Conservation (phyloP, 768 basidiomycete genomes). For the Mrakia gelida region DNA sequence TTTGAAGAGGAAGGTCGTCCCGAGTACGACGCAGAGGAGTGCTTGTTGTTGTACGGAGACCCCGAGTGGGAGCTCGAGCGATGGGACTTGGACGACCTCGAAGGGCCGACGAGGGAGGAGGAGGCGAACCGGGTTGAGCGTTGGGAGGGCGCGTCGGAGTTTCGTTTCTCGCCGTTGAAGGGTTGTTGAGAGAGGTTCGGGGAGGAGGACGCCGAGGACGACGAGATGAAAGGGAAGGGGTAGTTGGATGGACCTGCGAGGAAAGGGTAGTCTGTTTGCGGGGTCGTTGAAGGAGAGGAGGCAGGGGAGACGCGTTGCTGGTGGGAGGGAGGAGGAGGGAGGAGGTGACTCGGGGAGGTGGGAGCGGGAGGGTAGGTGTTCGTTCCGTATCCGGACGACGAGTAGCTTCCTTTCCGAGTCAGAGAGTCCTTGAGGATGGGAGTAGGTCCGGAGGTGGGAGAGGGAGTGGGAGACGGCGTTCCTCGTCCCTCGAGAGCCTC, state of each 20-base stretch:
- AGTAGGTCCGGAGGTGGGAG: not conserved
- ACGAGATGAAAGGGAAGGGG: not conserved
- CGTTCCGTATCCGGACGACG: not conserved
- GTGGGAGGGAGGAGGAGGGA: not conserved
- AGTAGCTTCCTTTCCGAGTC: not conserved
- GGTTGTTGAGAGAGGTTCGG: not conserved
- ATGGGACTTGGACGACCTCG: not conserved
- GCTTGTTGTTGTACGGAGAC: not conserved
- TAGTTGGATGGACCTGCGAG: constrained; percentile 3
- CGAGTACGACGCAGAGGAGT: not conserved
- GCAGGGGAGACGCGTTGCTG: not conserved
- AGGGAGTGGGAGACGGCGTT: not conserved
- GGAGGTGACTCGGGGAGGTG: not conserved
- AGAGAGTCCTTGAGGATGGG: too few relatives aligned
- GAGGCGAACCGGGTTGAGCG: not conserved
- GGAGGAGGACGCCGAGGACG: not conserved
- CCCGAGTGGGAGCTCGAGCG: not conserved
- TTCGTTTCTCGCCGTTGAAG: not conserved
- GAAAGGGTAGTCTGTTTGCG: not conserved
- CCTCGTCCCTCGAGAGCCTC: not conserved
- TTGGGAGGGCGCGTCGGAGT: not conserved
- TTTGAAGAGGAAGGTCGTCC: not conserved
- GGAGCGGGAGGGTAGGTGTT: not conserved
- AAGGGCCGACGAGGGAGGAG: not conserved
- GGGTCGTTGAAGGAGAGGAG: not conserved